Conservation (phyloP, 371 early-diverging fungal genomes). For the Fennellomyces sp. region DNA sequence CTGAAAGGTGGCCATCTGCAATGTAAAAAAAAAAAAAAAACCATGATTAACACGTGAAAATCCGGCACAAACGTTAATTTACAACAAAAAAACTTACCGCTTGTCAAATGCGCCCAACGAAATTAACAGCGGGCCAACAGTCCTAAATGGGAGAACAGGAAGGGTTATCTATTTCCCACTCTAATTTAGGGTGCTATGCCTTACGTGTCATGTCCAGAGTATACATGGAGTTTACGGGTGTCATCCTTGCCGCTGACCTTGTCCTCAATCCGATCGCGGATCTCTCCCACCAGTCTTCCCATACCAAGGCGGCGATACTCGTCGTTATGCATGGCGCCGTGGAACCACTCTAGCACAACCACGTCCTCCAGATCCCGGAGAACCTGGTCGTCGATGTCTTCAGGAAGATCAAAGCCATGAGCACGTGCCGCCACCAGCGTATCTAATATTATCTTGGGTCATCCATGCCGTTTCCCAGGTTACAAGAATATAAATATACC, state of each 20-base stretch:
- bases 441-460: constrained; percentile 36
- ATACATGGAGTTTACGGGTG: constrained; percentile 61
- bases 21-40: not conserved
- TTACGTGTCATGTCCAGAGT: constrained; percentile 81
- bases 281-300: constrained; percentile 58
- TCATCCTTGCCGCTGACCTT: constrained; percentile 34
- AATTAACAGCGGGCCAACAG: constrained; percentile 68
- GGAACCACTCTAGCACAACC: constrained; percentile 50
- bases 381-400: constrained; percentile 44
- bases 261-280: constrained; percentile 52
- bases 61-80: constrained; percentile 6
- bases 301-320: constrained; percentile 52
- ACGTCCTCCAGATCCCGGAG: constrained; percentile 35
- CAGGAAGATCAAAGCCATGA: constrained; percentile 53
- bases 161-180: no score
- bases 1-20: constrained; percentile 56
- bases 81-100: constrained; percentile 29
- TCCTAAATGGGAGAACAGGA: no score
- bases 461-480: no score
- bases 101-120: constrained; percentile 56
- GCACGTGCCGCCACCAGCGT: constrained; percentile 47
- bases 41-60: constrained; percentile 2
- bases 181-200: no score
- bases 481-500: constrained; percentile 20
- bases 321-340: constrained; percentile 27